These are phyloP conservation scores for Colletotrichum sp. DNA, from an alignment of 2,329 filamentous ascomycete species.

Conservation along the genomic window DNA sequence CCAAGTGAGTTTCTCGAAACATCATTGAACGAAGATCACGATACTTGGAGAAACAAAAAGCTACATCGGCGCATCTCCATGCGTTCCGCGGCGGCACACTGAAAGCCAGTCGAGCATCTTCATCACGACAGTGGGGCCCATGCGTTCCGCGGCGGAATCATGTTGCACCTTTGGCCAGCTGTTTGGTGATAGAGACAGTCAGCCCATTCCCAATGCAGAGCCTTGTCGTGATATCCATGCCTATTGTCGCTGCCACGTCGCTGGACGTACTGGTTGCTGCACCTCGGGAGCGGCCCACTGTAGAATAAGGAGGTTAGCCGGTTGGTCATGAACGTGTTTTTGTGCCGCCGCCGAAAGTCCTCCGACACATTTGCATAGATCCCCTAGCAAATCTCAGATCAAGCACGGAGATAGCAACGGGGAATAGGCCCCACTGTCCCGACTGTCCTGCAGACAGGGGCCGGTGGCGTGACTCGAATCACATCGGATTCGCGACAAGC, in stretches of 20 bases:
- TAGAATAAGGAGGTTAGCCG: background rate
- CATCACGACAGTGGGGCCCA: background rate
- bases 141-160: background rate
- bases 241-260: background rate
- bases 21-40: background rate
- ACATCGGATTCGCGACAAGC: background rate
- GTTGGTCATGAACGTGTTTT: background rate
- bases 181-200: background rate
- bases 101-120: background rate
- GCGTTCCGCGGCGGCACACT: background rate
- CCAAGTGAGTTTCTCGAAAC: background rate
- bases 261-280: background rate
- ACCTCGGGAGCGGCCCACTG: background rate
- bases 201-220: background rate
- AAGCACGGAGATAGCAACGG: conserved; percentile 8
- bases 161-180: background rate
- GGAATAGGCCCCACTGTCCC: background rate
- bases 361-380: background rate
- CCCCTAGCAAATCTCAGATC: background rate
- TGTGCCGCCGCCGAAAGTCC: background rate
- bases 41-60: background rate
- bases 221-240: background rate
- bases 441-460: conserved; percentile 2
- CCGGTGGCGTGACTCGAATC: conserved; percentile 8
- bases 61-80: background rate